phyloP scores from a whole-genome alignment of 2,329 filamentous ascomycete species.

The Claviceps fusiformis region DNA sequence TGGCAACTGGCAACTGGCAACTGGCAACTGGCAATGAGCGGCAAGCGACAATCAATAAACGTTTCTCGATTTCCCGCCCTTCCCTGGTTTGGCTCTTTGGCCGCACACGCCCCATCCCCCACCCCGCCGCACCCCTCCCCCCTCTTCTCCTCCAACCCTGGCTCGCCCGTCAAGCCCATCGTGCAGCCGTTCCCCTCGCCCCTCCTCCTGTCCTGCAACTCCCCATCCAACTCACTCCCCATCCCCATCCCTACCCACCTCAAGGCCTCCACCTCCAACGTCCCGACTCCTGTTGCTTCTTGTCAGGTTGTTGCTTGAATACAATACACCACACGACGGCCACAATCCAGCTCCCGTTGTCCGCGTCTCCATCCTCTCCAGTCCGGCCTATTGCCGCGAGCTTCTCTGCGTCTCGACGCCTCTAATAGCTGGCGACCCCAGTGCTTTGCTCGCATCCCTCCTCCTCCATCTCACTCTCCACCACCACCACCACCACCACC shows the following conservation, averaged over 20 bases:
- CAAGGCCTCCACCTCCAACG: constrained; percentile 1
- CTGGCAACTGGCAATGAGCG: neutral
- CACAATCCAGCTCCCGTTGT: neutral
- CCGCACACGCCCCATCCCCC: no score
- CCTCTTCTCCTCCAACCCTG: neutral
- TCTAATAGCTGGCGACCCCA: constrained; percentile 4
- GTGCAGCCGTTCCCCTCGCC: constrained; percentile 6
- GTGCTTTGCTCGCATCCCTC: constrained; percentile 9
- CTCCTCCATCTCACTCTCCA: no score
- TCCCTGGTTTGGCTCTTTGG: neutral
- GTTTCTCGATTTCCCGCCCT: neutral
- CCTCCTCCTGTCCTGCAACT: constrained; percentile 6
- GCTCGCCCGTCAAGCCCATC: constrained; percentile 1
- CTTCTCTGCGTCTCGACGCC: constrained; percentile 4
- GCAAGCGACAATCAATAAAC: neutral
- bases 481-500: no score
- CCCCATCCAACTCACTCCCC: neutral
- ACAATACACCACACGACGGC: neutral
- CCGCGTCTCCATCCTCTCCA: constrained; percentile 1
- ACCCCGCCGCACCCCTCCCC: no score
- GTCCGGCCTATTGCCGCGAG: constrained; percentile 7
- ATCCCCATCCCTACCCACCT: neutral
- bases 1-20: neutral
- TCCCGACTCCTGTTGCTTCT: neutral
- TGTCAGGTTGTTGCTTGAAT: constrained; percentile 1